Evolutionary conservation across 495 filamentous ascomycete genomes (phyloP), one percentile per base, ranked within the genome.

Genomic region (Tuber calosporum): DNA sequence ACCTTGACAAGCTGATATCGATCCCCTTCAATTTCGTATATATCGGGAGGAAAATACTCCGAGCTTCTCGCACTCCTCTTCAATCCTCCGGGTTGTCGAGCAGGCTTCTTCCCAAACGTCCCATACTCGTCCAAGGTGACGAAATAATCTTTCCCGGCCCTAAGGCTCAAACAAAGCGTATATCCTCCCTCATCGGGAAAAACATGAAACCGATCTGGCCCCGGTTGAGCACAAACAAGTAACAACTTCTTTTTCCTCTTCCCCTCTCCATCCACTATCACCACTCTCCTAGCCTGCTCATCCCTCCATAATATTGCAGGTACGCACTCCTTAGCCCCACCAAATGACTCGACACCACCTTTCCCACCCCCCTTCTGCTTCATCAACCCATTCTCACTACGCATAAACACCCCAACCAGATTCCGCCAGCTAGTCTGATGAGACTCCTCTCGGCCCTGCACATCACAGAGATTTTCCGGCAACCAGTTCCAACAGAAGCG

Each of bases 351-450:
- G 15, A 81, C 76, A n/a, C 79, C 79, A 19, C 79, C 79, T 36
- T 62, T 78, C 34, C 76, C 79, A 13, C 79, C 76, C 1, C 75
- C 71, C 19, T 74, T 74, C 48, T 81, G 76, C 42, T 67, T 67
- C 36, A 81, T 74, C 20, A 79, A 71, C 38, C 79, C 79, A 26
- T 81, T 81, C 73, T 81, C 79, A n/a, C 77, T 80, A 5, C 79
- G 70, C 79, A 81, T 81, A 41, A 81, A 81, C 30, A 81, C 79
- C 2, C 76, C 79, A 30, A 81, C 79, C 26, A 81, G 58, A 68
- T 81, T 81, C 26, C 79, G 72, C 79, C 79, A 81, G 67, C 77
- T 81, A n/a, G 79, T 81, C 70, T 81, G 79, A 15, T 72, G 71
- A 26, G 76, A 41, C 22, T 40, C 45, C 41, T 81, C 69, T 37